Conservation (phyloP, 768 basidiomycete genomes). For the Podaxis sp. region DNA sequence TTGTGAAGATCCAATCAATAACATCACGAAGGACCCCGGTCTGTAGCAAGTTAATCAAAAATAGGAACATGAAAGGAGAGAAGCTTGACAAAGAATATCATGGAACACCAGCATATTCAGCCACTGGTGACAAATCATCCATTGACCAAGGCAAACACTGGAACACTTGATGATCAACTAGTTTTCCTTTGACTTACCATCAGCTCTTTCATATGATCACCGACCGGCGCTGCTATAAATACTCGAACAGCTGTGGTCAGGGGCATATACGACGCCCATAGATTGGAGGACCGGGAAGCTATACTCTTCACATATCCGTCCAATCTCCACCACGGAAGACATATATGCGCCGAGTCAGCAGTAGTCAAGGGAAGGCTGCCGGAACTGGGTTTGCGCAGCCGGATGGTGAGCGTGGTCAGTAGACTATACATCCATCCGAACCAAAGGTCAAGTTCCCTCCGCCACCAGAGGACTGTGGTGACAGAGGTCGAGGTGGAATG, state of each 20-base stretch:
- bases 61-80: neutral
- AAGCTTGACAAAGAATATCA: neutral
- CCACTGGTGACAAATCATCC: neutral
- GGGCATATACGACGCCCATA: neutral
- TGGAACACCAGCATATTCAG: neutral
- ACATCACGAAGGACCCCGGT: neutral
- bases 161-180: neutral
- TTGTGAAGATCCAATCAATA: neutral
- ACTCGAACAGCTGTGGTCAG: neutral
- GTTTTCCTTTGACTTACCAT: neutral
- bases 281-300: neutral
- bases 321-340: neutral
- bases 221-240: neutral
- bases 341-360: neutral
- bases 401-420: neutral
- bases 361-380: neutral
- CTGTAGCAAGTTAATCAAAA: neutral
- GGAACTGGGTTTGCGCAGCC: neutral
- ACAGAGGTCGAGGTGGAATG: neutral
- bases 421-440: neutral
- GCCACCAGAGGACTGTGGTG: constrained; percentile 6
- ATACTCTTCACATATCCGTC: neutral
- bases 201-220: neutral
- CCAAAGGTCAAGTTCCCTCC: constrained; percentile 1
- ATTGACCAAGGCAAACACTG: neutral